A percentile compares a stretch with the other conserved stretches of the same genome.
Evolutionary conservation across 1,284 basidiomycete species (phyloP).

Genomic region (Erythrobasidium hasegawianum): DNA sequence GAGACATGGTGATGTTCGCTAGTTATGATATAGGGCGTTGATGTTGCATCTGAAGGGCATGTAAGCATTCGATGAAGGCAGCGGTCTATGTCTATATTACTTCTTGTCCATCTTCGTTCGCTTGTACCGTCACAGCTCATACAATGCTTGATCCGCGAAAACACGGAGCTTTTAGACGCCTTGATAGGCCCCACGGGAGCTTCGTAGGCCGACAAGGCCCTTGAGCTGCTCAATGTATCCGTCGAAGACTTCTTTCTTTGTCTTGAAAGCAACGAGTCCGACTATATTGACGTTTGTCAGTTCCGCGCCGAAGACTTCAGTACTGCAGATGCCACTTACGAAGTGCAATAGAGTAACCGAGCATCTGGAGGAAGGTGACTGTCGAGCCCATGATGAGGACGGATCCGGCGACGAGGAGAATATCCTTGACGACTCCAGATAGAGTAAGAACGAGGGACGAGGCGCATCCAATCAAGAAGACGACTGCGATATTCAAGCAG

Average conservation of each 20-base stretch:
- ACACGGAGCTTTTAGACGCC: conserved; percentile 1
- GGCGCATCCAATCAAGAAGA: conserved; percentile 53
- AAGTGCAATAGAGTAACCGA: conserved; percentile 40
- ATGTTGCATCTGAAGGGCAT: no score
- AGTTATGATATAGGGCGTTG: no score
- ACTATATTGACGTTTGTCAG: conserved; percentile 44
- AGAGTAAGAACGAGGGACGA: conserved; percentile 51
- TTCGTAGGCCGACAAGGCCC: conserved; percentile 17
- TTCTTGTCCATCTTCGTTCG: no score
- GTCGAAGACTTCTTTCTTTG: conserved; percentile 41
- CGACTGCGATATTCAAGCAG: conserved; percentile 53
- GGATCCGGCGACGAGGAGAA: conserved; percentile 52
- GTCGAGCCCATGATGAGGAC: conserved; percentile 52
- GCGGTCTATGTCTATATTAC: no score
- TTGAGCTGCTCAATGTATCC: conserved; percentile 30
- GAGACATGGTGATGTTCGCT: no score
- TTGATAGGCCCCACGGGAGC: not conserved
- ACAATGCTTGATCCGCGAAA: no score
- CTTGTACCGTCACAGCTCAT: no score
- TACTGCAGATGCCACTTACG: conserved; percentile 46
- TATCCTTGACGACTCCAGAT: conserved; percentile 51
- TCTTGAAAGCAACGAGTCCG: conserved; percentile 51
- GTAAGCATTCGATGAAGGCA: no score
- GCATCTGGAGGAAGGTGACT: conserved; percentile 50
- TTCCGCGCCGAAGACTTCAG: no score